Percentiles rank a stretch among this genome's conserved stretches.
phyloP scores from a whole-genome alignment of 768 basidiomycete species.

The Leccinellum rugosiceps region DNA sequence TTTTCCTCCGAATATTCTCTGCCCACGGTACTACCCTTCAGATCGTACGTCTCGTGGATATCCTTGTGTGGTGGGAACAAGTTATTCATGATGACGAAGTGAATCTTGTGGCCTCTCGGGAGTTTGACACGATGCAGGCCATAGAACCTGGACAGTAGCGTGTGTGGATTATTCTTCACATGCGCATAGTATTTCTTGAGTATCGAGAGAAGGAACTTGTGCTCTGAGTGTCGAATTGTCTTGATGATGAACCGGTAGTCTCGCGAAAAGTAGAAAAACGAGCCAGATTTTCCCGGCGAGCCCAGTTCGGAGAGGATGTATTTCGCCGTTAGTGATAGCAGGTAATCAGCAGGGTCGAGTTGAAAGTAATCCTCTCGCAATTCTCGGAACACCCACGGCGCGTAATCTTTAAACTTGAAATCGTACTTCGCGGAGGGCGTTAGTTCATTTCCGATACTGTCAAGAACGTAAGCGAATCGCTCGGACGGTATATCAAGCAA shows the following conservation, averaged over 20 bases:
- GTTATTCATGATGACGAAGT: constrained; percentile 99
- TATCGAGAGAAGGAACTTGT: constrained; percentile 87
- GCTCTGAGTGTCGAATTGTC: constrained; percentile 92
- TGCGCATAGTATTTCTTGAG: constrained; percentile 83
- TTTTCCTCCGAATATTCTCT: constrained; percentile 85
- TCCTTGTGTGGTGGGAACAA: constrained; percentile 97
- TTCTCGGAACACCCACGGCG: constrained; percentile 96
- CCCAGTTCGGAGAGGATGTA: constrained; percentile 98
- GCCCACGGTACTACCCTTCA: constrained; percentile 93
- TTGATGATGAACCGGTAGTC: constrained; percentile 99
- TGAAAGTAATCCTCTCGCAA: constrained; percentile 93
- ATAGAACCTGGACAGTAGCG: constrained; percentile 90
- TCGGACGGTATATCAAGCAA: neutral
- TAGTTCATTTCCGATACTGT: constrained; percentile 92
- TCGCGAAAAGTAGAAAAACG: constrained; percentile 98
- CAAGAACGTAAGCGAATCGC: constrained; percentile 4
- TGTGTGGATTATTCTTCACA: constrained; percentile 88
- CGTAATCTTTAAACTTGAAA: constrained; percentile 99
- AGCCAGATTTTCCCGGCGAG: constrained; percentile 96
- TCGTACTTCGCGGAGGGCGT: constrained; percentile 98
- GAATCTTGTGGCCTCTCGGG: constrained; percentile 90
- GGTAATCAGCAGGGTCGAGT: constrained; percentile 95
- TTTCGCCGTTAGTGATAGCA: constrained; percentile 92
- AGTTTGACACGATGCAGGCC: constrained; percentile 97
- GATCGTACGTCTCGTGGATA: constrained; percentile 95